Evolutionary conservation across 228 moss, liverwort and hornwort species (phyloP).

Genomic region (Sphagnum fallax): DNA sequence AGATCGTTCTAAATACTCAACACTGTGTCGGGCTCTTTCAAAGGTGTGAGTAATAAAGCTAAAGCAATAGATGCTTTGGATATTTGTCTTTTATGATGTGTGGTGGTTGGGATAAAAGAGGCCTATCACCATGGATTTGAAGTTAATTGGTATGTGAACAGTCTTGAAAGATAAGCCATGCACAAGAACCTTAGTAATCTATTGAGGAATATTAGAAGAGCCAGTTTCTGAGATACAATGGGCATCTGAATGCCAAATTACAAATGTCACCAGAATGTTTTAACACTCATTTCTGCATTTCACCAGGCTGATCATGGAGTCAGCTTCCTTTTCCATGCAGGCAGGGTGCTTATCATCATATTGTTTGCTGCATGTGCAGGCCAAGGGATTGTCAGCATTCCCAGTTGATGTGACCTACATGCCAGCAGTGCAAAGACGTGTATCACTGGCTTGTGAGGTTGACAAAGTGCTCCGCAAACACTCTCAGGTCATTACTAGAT

Average conservation of each 20-base stretch:
- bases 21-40: slow-evolving; percentile 70
- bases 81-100: neutral
- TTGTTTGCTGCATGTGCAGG: slow-evolving; percentile 30
- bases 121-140: neutral
- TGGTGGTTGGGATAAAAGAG: neutral
- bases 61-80: neutral
- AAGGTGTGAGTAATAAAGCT: slow-evolving; percentile 28
- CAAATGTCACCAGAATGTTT: too few relatives aligned
- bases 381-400: slow-evolving; percentile 65
- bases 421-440: slow-evolving; percentile 77
- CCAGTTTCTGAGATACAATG: too few relatives aligned
- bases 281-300: too few relatives aligned
- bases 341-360: too few relatives aligned
- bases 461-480: slow-evolving; percentile 80
- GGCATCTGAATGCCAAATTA: too few relatives aligned
- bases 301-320: too few relatives aligned
- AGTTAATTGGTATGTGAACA: too few relatives aligned
- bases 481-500: slow-evolving; percentile 45
- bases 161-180: neutral
- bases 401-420: slow-evolving; percentile 73
- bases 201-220: too few relatives aligned
- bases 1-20: slow-evolving; percentile 75
- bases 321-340: too few relatives aligned
- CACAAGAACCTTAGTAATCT: too few relatives aligned
- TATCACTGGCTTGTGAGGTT: slow-evolving; percentile 71